phyloP scores from a whole-genome alignment of 2,329 filamentous ascomycete species.

The Cryphonectria nitschkei region DNA sequence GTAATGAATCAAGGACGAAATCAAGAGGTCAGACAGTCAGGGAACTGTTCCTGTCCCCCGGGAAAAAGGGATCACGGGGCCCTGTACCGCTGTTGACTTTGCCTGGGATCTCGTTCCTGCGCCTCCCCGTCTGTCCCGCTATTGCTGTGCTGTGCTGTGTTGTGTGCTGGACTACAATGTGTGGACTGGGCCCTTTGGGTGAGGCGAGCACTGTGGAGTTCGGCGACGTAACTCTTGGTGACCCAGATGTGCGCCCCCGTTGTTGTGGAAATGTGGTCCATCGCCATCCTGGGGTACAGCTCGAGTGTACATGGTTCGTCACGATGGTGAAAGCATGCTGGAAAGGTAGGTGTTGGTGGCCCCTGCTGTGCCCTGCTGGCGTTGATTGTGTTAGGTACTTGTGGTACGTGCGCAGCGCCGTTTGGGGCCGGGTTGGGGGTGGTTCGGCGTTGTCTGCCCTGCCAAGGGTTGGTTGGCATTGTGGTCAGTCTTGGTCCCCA shows the following conservation, averaged over 20 bases:
- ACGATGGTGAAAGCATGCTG: not conserved
- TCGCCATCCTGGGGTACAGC: slow-evolving; percentile 1
- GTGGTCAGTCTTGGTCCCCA: not conserved
- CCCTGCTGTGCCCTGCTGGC: not conserved
- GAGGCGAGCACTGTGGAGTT: too few species aligned
- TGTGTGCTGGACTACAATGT: not conserved
- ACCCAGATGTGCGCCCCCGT: not conserved
- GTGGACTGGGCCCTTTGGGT: too few species aligned
- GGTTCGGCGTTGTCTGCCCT: not conserved
- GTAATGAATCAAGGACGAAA: too few species aligned
- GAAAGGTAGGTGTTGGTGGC: not conserved
- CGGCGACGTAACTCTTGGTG: not conserved
- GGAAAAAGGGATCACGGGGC: slow-evolving; percentile 23
- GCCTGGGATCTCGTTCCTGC: slow-evolving; percentile 25
- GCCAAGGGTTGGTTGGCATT: too few species aligned
- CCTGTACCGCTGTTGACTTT: slow-evolving; percentile 2
- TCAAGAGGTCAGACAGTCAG: too few species aligned
- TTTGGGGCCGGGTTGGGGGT: too few species aligned
- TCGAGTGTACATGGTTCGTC: not conserved
- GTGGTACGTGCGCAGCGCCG: not conserved
- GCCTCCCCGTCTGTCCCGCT: slow-evolving; percentile 19
- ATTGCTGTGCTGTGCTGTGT: slow-evolving; percentile 10
- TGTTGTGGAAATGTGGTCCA: not conserved
- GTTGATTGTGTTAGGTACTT: too few species aligned
- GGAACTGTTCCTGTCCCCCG: not conserved